Base-by-base conservation (phyloP, 2,329 filamentous ascomycete genomes). In the Phaeosphaeriaceae sp. region DNA sequence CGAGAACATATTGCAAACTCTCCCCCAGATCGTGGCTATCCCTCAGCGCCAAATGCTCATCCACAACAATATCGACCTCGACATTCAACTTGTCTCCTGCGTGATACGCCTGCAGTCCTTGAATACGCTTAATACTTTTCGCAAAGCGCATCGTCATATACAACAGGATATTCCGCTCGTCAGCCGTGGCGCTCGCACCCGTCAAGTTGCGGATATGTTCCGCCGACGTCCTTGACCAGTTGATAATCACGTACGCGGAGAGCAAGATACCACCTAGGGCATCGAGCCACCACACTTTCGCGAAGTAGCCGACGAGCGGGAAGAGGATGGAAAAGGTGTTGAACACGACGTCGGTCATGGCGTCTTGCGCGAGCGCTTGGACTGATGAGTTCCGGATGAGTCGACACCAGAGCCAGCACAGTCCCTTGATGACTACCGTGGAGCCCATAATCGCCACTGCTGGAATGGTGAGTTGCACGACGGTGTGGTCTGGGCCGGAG, bases 81-180 rank as follows among this genome's bases (percentile, higher is more conserved):
- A 94, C 91, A 63, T 92, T 93, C 57, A 95, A 83, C 81, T 93
- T 93, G 75, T 95, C 92, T 24, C 92, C 92, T 0, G 89, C 88
- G 70, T 96, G 92, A 74, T 95, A 96, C 1, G 92, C 92, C 66
- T 93, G 89, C 55, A 95, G 80, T 31, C 92, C 92, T 74, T 95
- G 92, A 60, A 96, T 95, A 73, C 92, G 89, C 71, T 87, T 88
- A 72, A 97, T 96, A 13, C 91, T 90, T 66, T 91, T 92, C 47
- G 93, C 93, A 73, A 97, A 97, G 20, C 93, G 90, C 91, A 97
- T 96, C 1, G 93, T 95, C 66, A 96, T 85, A 78, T 97, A 97
- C 1, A 97, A 83, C 21, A 97, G 78, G 48, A 96, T 86, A 72
- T 95, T 96, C 27, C 93, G 86, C 80, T 95, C 89, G 67, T 94